phyloP scores from a whole-genome alignment of 257 asterid genomes.

The Scutellaria galericulata region DNA sequence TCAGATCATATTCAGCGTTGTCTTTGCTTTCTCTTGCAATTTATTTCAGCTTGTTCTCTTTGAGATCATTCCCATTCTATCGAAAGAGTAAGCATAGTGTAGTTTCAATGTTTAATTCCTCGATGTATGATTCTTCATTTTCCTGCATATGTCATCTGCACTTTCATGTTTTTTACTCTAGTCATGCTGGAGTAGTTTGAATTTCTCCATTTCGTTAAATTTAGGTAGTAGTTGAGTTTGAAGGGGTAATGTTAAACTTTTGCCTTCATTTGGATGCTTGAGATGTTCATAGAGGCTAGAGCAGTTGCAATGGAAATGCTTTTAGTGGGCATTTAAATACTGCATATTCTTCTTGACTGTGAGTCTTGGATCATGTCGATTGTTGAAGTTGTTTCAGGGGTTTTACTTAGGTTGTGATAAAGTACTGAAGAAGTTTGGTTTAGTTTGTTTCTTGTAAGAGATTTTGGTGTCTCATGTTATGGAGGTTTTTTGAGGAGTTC shows the following conservation, averaged over 20 bases:
- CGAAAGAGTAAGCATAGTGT: slow-evolving; percentile 64
- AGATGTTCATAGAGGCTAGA: not conserved
- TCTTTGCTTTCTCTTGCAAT: slow-evolving; percentile 94
- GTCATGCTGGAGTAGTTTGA: not conserved
- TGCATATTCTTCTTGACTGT: slow-evolving; percentile 1
- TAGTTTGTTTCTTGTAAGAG: not conserved
- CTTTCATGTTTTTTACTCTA: not conserved
- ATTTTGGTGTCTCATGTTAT: slow-evolving; percentile 3
- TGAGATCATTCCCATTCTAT: slow-evolving; percentile 88
- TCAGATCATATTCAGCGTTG: slow-evolving; percentile 96
- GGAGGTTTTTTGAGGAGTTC: slow-evolving; percentile 22
- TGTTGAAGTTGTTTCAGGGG: not conserved
- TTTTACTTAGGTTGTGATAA: slow-evolving; percentile 8
- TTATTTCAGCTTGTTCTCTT: slow-evolving; percentile 93
- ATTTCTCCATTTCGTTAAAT: not conserved
- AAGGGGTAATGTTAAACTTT: not conserved
- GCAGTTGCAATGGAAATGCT: not conserved
- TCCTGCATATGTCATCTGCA: slow-evolving; percentile 22
- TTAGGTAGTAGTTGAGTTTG: not conserved
- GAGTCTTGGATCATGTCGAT: slow-evolving; percentile 4
- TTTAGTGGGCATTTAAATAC: not conserved
- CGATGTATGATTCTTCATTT: slow-evolving; percentile 8
- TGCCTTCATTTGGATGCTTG: not conserved
- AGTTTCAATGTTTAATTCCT: not conserved
- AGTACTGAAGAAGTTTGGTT: not conserved